Conservation (phyloP, 495 filamentous ascomycete species). For the Hypoxylon crocopeplum region DNA sequence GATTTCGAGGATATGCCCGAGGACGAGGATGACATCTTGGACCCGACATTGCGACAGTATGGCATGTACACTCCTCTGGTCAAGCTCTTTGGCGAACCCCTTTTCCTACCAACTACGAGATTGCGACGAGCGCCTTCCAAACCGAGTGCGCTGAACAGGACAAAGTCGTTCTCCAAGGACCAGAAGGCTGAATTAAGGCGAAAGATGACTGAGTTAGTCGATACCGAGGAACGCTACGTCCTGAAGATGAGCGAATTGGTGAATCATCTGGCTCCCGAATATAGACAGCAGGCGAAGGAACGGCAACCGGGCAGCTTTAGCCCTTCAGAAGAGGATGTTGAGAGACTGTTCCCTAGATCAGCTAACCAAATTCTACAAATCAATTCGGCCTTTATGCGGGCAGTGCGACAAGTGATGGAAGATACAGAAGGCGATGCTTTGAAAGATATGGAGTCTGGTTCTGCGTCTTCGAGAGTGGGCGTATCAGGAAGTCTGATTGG, state of each 20-base stretch:
- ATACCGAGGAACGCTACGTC: slow-evolving; percentile 95
- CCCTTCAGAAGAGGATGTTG: slow-evolving; percentile 73
- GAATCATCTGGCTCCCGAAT: slow-evolving; percentile 75
- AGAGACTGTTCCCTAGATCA: slow-evolving; percentile 79
- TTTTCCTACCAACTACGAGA: slow-evolving; percentile 88
- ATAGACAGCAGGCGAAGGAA: slow-evolving; percentile 68
- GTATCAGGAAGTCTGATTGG: slow-evolving; percentile 54
- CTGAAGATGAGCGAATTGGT: slow-evolving; percentile 82
- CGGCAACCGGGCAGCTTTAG: slow-evolving; percentile 68
- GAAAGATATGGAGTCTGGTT: slow-evolving; percentile 63
- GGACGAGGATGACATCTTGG: slow-evolving; percentile 65
- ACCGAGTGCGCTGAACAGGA: slow-evolving; percentile 76
- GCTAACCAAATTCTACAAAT: slow-evolving; percentile 77
- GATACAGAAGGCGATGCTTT: slow-evolving; percentile 83
- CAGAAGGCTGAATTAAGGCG: slow-evolving; percentile 84
- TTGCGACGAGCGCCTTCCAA: slow-evolving; percentile 86
- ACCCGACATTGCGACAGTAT: slow-evolving; percentile 69
- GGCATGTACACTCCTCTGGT: slow-evolving; percentile 75
- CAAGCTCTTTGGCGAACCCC: slow-evolving; percentile 76
- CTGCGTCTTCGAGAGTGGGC: slow-evolving; percentile 46
- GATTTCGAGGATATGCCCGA: slow-evolving; percentile 61
- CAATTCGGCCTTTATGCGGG: slow-evolving; percentile 78
- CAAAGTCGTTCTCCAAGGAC: slow-evolving; percentile 73
- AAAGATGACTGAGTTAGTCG: slow-evolving; percentile 89
- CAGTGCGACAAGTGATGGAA: slow-evolving; percentile 76